Evolutionary conservation across 2,329 filamentous ascomycete genomes (phyloP), one percentile per base, ranked within the genome.

Genomic region (Phaeosphaeria sp.): DNA sequence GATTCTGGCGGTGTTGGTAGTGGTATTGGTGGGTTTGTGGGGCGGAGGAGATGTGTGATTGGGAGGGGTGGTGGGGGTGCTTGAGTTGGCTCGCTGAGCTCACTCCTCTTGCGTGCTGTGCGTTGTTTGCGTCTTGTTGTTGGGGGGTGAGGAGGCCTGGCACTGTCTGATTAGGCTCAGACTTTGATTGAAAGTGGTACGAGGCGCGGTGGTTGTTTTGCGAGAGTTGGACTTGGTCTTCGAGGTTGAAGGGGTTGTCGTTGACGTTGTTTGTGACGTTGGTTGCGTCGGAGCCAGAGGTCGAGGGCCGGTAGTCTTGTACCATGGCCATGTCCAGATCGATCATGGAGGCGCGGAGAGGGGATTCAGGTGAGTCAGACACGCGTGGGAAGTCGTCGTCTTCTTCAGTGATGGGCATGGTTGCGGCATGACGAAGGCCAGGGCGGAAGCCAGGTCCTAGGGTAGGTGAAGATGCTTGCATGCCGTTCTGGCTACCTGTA

Each of bases 161-260:
- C 4, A 77, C 68, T 13, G 71, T 63, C 33, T 77, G 74, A 30
- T 76, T 77, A 11, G 77, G 77, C 48, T 78, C 77, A 1, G 77
- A 79, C 51, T 78, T 76, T 13, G 75, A 77, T 50, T 78, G 77
- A 52, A 71, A 75, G 51, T 79, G 77, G 49, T 74, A 77, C 0
- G 74, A 77, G 21, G 72, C 69, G 27, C 77, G 75, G 47, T 78
- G 74, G 53, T 75, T 78, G 45, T 71, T 75, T 30, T 76, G 63
- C 0, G 75, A 75, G 11, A 78, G 67, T 30, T 76, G 69, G 8
- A 78, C 70, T 53, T 78, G 77, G 51, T 83, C 80, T 61, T 83
- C 81, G 6, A 83, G 76, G 63, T 83, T 81, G 62, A 83, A 83
- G 0, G 81, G 81, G 54, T 83, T 80, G 4, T 80, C 79, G 51